Conservation (phyloP, 805 yeast species). For the Myxozyma sirexii region DNA sequence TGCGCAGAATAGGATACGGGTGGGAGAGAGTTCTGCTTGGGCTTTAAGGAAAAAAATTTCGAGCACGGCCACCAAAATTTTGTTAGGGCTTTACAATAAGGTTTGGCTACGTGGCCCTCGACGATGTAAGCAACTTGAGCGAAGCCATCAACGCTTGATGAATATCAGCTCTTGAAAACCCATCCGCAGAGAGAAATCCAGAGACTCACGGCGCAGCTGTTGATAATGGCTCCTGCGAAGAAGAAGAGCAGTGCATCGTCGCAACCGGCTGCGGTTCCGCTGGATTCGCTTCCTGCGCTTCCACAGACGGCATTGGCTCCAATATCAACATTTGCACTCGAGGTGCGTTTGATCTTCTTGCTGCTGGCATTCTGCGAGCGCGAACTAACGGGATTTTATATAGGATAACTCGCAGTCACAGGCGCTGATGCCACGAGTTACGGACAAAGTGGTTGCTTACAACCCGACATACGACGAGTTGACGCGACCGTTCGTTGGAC, state of each 20-base stretch:
- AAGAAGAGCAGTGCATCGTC: neutral
- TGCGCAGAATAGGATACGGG: neutral
- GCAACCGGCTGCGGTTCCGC: slow-evolving; percentile 9
- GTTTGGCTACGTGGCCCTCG: neutral
- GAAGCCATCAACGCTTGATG: neutral
- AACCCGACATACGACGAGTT: slow-evolving; percentile 33
- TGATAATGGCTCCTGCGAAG: neutral
- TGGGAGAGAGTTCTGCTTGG: neutral
- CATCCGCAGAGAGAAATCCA: too few relatives aligned
- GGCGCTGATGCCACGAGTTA: slow-evolving; percentile 29
- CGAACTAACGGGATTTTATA: neutral
- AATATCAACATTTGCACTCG: slow-evolving; percentile 27
- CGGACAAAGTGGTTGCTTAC: slow-evolving; percentile 26
- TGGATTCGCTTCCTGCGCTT: slow-evolving; percentile 23
- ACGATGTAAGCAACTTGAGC: neutral
- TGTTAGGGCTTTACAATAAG: slow-evolving; percentile 5
- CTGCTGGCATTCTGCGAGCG: neutral
- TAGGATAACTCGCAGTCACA: slow-evolving; percentile 16
- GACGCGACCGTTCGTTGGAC: slow-evolving; percentile 30
- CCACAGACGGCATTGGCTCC: slow-evolving; percentile 23
- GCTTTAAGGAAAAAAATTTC: slow-evolving; percentile 5
- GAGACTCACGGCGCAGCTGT: neutral
- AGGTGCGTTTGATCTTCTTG: slow-evolving; percentile 10
- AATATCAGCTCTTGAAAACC: too few relatives aligned
- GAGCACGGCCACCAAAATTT: slow-evolving; percentile 5